phyloP scores from a whole-genome alignment of 768 basidiomycete species.

The Suillus occidentalis region DNA sequence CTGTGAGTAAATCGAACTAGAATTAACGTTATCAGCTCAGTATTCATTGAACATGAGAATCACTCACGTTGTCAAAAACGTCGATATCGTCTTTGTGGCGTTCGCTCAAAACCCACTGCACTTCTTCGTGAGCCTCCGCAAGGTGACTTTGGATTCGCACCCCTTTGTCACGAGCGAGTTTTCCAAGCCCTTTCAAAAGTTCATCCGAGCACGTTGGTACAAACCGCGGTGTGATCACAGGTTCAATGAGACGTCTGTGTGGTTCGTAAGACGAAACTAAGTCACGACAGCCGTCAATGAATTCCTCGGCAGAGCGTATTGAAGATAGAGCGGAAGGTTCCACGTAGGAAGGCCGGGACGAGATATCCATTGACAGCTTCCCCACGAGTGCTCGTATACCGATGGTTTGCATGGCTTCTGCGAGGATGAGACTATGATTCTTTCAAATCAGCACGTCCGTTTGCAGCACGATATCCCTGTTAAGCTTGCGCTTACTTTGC shows the following conservation, averaged over 20 bases:
- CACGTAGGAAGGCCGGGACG: constrained; percentile 66
- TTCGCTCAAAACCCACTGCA: constrained; percentile 65
- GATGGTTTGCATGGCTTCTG: constrained; percentile 64
- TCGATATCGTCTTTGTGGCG: constrained; percentile 70
- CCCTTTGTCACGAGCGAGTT: constrained; percentile 45
- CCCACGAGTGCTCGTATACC: constrained; percentile 85
- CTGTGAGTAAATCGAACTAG: constrained; percentile 61
- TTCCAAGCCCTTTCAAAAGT: constrained; percentile 61
- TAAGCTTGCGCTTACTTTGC: constrained; percentile 62
- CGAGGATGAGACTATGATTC: constrained; percentile 66
- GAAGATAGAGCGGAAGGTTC: constrained; percentile 57
- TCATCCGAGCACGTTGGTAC: constrained; percentile 84
- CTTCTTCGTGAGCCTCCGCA: constrained; percentile 75
- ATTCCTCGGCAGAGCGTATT: constrained; percentile 51
- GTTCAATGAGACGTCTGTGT: constrained; percentile 61
- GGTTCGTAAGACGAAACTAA: constrained; percentile 40
- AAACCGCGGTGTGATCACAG: constrained; percentile 87
- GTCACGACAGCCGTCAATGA: constrained; percentile 51
- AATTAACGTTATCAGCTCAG: background rate
- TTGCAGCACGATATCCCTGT: background rate
- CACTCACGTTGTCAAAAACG: constrained; percentile 64
- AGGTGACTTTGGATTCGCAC: constrained; percentile 78
- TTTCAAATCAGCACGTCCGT: background rate
- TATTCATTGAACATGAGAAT: constrained; percentile 2
- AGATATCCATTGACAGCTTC: constrained; percentile 88